Conservation (phyloP, 78 protist genomes). For the Dictyostelium intermedium region DNA sequence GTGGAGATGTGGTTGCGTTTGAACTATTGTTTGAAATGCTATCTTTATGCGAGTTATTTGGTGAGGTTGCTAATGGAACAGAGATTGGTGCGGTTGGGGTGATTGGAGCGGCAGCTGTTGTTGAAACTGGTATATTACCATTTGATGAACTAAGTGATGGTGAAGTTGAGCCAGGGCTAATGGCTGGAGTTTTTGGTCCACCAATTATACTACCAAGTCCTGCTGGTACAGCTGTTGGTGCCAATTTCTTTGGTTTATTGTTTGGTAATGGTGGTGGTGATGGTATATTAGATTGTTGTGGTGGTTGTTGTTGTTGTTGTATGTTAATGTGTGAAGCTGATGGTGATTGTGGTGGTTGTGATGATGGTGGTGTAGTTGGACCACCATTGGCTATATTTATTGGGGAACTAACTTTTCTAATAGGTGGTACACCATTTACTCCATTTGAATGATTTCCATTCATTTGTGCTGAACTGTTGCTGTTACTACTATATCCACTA, state of each 20-base stretch:
- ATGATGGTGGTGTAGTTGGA: background rate
- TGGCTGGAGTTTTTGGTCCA: background rate
- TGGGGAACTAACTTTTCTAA: conserved; percentile 28
- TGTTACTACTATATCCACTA: background rate
- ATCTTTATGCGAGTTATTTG: background rate
- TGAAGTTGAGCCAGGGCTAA: conserved; percentile 2
- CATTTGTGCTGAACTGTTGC: background rate
- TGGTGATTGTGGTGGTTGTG: conserved; percentile 2
- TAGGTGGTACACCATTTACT: background rate
- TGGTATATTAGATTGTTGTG: background rate
- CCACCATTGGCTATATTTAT: background rate
- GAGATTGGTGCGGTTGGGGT: background rate
- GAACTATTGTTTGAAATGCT: background rate
- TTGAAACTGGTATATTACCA: conserved; percentile 1
- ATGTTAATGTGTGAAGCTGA: background rate
- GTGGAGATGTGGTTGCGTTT: conserved; percentile 34
- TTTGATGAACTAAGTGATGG: background rate
- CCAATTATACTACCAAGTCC: conserved; percentile 25
- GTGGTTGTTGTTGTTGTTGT: background rate
- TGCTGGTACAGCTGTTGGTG: conserved; percentile 43
- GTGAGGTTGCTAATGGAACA: conserved; percentile 6
- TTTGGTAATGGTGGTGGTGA: conserved; percentile 65
- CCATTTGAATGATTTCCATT: background rate
- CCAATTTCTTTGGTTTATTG: conserved; percentile 37
- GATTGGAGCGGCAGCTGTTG: background rate